Conservation (phyloP, 2,329 filamentous ascomycete genomes). For the Verticillium alfalfae region DNA sequence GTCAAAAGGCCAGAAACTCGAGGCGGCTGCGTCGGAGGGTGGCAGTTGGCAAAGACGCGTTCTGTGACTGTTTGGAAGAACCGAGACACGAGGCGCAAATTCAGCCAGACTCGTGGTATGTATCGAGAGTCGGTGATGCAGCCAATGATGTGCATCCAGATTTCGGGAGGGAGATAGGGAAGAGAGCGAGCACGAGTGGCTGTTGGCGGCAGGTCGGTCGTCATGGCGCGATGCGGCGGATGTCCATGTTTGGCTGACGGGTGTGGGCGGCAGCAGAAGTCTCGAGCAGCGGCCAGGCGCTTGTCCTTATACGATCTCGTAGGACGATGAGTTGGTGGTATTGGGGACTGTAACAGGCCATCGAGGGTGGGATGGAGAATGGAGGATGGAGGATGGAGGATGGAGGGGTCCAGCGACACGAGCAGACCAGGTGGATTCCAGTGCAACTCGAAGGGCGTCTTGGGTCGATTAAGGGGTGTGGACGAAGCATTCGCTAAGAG, state of each 20-base stretch:
- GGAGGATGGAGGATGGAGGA: not conserved
- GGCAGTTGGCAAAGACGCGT: constrained; percentile 5
- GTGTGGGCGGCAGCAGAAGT: not conserved
- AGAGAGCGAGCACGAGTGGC: not conserved
- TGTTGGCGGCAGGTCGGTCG: not conserved
- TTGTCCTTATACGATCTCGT: not conserved
- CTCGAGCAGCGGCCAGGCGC: not conserved
- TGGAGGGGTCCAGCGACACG: not conserved
- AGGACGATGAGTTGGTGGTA: not conserved
- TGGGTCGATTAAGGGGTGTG: not conserved
- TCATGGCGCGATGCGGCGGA: not conserved
- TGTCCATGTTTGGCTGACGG: not conserved
- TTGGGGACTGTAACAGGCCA: not conserved
- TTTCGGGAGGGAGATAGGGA: constrained; percentile 8
- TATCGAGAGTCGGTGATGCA: constrained; percentile 9
- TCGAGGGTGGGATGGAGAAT: not conserved
- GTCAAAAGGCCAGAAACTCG: constrained; percentile 4
- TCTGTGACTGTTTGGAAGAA: constrained; percentile 8
- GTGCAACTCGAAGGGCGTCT: not conserved
- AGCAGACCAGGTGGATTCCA: not conserved
- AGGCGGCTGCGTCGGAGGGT: constrained; percentile 7
- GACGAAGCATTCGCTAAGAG: not conserved
- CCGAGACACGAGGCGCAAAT: constrained; percentile 9
- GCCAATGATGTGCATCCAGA: constrained; percentile 9
- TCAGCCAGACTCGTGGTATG: constrained; percentile 10